phyloP scores from a whole-genome alignment of 2,329 filamentous ascomycete genomes.

The Hortaea werneckii region DNA sequence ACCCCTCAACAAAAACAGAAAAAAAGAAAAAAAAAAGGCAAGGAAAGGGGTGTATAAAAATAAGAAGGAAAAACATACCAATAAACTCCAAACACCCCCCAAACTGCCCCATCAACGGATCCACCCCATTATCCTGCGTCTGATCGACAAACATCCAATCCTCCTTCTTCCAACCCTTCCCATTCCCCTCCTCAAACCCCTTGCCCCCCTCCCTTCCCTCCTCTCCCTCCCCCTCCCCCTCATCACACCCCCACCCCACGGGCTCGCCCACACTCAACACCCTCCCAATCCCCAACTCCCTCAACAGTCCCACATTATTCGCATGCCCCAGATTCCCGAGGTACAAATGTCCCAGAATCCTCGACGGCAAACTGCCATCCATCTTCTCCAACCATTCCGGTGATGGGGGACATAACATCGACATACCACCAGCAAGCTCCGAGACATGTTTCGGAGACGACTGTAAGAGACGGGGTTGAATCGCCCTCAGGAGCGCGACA shows the following conservation, averaged over 20 bases:
- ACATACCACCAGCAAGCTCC: constrained; percentile 41
- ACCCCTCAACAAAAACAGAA: no score
- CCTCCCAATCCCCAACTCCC: constrained; percentile 70
- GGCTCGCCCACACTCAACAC: constrained; percentile 88
- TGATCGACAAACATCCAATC: constrained; percentile 73
- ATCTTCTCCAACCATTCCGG: constrained; percentile 74
- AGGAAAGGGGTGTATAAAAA: not conserved
- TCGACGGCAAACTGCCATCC: constrained; percentile 83
- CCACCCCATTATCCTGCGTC: constrained; percentile 94
- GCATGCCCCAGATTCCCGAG: constrained; percentile 87
- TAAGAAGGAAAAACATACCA: constrained; percentile 48
- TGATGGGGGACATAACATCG: constrained; percentile 45
- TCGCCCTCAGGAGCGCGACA: constrained; percentile 66
- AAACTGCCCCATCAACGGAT: constrained; percentile 80
- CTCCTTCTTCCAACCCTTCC: constrained; percentile 55
- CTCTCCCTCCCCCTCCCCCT: constrained; percentile 70
- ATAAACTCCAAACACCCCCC: constrained; percentile 82
- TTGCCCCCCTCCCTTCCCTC: constrained; percentile 86
- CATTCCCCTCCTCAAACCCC: constrained; percentile 54
- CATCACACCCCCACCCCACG: constrained; percentile 55
- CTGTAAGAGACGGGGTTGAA: constrained; percentile 64
- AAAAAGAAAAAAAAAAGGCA: not conserved
- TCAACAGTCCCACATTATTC: constrained; percentile 79
- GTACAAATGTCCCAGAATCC: constrained; percentile 89
- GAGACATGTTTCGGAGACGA: constrained; percentile 54